Conservation (phyloP, 2,329 filamentous ascomycete genomes). For the Penicillium psychrosexuale region DNA sequence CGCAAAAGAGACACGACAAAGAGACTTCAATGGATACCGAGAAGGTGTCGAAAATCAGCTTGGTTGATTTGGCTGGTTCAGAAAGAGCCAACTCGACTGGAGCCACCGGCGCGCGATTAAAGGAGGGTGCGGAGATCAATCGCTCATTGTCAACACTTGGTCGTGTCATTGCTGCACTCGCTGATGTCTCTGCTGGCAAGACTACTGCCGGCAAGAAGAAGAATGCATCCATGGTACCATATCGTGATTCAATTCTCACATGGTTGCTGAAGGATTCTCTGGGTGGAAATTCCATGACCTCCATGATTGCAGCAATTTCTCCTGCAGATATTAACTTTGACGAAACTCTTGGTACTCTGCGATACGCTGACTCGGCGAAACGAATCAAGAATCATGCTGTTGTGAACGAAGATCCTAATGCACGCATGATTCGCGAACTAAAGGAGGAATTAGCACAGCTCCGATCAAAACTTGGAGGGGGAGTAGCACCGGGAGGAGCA, state of each 20-base stretch:
- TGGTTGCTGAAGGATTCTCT: conserved; percentile 97
- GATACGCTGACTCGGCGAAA: conserved; percentile 97
- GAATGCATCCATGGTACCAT: conserved; percentile 75
- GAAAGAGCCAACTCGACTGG: conserved; percentile 96
- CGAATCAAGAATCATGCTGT: conserved; percentile 99
- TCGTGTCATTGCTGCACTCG: conserved; percentile 93
- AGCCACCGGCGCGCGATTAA: conserved; percentile 88
- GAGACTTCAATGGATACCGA: conserved; percentile 97
- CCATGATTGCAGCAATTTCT: conserved; percentile 98
- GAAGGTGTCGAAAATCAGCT: conserved; percentile 95
- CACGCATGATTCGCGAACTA: conserved; percentile 95
- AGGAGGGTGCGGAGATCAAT: conserved; percentile 98
- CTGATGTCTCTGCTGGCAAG: conserved; percentile 74
- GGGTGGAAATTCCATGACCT: conserved; percentile 98
- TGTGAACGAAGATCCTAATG: conserved; percentile 97
- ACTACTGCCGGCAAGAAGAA: conserved; percentile 70
- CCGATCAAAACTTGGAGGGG: conserved; percentile 75
- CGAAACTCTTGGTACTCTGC: conserved; percentile 89
- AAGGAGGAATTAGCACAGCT: conserved; percentile 90
- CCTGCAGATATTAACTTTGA: conserved; percentile 99
- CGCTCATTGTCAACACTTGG: conserved; percentile 92
- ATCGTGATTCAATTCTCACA: conserved; percentile 92
- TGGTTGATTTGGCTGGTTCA: conserved; percentile 96
- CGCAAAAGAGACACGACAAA: conserved; percentile 84
- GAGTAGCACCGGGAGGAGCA: conserved; percentile 42